Conservation (phyloP, 2,329 filamentous ascomycete genomes). For the Coleophoma eucalyptorum region DNA sequence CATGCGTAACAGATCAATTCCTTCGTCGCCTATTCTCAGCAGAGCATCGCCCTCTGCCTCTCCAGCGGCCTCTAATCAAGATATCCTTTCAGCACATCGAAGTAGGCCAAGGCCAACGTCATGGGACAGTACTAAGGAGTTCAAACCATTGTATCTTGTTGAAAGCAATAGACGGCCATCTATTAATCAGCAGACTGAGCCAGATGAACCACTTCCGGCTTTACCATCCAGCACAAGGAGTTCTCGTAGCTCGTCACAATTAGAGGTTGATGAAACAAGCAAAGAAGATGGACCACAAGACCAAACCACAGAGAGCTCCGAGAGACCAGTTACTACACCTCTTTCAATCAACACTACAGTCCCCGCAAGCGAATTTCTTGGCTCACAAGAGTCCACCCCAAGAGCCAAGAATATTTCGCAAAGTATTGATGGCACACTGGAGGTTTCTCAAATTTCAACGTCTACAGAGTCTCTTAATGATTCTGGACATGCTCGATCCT, state of each 20-base stretch:
- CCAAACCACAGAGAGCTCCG: constrained; percentile 1
- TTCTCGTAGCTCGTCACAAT: constrained; percentile 39
- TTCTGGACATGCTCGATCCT: too few species aligned
- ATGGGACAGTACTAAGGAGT: constrained; percentile 64
- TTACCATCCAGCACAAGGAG: constrained; percentile 46
- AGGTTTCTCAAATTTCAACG: neutral
- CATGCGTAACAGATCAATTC: constrained; percentile 33
- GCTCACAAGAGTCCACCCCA: constrained; percentile 49
- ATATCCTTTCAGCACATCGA: constrained; percentile 29
- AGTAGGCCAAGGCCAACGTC: constrained; percentile 49
- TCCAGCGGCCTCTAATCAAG: constrained; percentile 25
- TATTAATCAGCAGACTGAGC: constrained; percentile 18
- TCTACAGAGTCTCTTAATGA: too few species aligned
- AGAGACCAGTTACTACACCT: constrained; percentile 7
- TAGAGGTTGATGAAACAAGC: constrained; percentile 28
- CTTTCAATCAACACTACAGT: constrained; percentile 39
- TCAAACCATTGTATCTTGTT: constrained; percentile 79
- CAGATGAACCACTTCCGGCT: constrained; percentile 37
- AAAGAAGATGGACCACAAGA: constrained; percentile 18
- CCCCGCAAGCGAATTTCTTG: constrained; percentile 44
- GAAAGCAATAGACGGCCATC: constrained; percentile 41
- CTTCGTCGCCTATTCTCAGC: constrained; percentile 37
- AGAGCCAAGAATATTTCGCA: neutral
- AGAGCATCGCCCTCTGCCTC: constrained; percentile 36
- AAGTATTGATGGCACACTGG: neutral